Evolutionary conservation across 805 yeast species (phyloP).

Genomic region (Kodamaea kaohsiungensis): DNA sequence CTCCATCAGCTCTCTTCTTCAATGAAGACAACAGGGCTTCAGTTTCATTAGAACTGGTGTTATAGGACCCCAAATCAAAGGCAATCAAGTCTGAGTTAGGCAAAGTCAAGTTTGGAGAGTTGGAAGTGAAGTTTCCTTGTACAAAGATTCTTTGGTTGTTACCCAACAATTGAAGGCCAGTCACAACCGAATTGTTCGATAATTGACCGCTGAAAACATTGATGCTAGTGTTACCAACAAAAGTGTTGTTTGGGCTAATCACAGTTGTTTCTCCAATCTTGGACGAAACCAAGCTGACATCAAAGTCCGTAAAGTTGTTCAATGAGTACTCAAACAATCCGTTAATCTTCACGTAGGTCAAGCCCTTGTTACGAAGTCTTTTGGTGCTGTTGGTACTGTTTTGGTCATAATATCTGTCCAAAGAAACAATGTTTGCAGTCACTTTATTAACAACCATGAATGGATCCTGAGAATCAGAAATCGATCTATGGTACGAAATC

Average conservation of each 20-base stretch:
- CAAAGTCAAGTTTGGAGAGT: slow-evolving; percentile 27
- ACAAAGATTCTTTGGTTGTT: slow-evolving; percentile 1
- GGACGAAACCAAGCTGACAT: slow-evolving; percentile 26
- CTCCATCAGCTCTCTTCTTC: slow-evolving; percentile 18
- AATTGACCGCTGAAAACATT: slow-evolving; percentile 36
- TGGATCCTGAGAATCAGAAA: slow-evolving; percentile 26
- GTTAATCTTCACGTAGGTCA: slow-evolving; percentile 48
- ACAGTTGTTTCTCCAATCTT: slow-evolving; percentile 20
- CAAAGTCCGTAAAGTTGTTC: slow-evolving; percentile 55
- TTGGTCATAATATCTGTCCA: slow-evolving; percentile 41
- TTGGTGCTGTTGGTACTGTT: slow-evolving; percentile 29
- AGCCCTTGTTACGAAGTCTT: slow-evolving; percentile 12
- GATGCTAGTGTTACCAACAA: slow-evolving; percentile 42
- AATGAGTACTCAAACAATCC: slow-evolving; percentile 84
- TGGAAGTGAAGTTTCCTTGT: slow-evolving; percentile 45
- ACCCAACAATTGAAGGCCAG: slow-evolving; percentile 39
- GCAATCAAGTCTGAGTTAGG: slow-evolving; percentile 30
- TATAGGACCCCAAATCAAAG: slow-evolving; percentile 28
- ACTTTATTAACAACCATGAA: slow-evolving; percentile 74
- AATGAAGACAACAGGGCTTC: slow-evolving; percentile 10
- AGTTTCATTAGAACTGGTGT: slow-evolving; percentile 33
- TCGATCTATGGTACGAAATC: slow-evolving; percentile 26
- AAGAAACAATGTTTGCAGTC: slow-evolving; percentile 47
- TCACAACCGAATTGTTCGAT: slow-evolving; percentile 34
- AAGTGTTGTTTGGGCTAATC: slow-evolving; percentile 33